Conservation (phyloP, 495 filamentous ascomycete genomes). For the Aspergillus nanangensis region DNA sequence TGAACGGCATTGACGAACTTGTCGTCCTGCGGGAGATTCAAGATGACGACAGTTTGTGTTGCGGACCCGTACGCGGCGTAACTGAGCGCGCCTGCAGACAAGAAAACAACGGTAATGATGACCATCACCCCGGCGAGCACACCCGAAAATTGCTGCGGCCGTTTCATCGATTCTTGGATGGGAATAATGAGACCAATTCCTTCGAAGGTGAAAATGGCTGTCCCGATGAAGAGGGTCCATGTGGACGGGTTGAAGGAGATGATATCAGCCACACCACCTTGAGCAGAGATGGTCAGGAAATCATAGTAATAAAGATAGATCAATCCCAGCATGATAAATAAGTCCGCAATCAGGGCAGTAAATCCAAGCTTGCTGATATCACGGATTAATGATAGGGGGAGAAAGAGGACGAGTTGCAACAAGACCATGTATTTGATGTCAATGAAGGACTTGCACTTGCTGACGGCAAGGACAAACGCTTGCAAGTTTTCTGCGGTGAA, state of each 20-base stretch:
- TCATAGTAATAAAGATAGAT: conserved; percentile 97
- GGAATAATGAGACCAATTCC: conserved; percentile 98
- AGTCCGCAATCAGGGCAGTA: conserved; percentile 86
- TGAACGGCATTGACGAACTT: conserved; percentile 95
- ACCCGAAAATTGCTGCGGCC: conserved; percentile 79
- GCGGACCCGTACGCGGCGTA: conserved; percentile 94
- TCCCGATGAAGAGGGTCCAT: conserved; percentile 97
- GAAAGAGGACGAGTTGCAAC: conserved; percentile 88
- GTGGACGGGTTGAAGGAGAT: conserved; percentile 76
- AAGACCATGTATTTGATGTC: conserved; percentile 85
- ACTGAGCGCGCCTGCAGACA: conserved; percentile 84
- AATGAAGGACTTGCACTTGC: conserved; percentile 73
- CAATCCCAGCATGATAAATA: conserved; percentile 88
- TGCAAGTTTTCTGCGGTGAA: conserved; percentile 95
- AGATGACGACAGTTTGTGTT: conserved; percentile 91
- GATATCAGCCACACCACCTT: conserved; percentile 80
- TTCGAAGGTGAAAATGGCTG: conserved; percentile 98
- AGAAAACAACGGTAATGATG: conserved; percentile 86
- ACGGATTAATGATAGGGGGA: conserved; percentile 87
- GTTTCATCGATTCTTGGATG: conserved; percentile 93
- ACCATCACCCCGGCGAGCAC: conserved; percentile 90
- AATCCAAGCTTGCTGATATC: conserved; percentile 93
- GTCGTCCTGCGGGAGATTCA: conserved; percentile 94
- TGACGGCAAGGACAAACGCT: conserved; percentile 82
- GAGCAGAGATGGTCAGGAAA: conserved; percentile 70